phyloP scores from a whole-genome alignment of 805 yeast genomes.

The Grigorovia yakushimaensis region DNA sequence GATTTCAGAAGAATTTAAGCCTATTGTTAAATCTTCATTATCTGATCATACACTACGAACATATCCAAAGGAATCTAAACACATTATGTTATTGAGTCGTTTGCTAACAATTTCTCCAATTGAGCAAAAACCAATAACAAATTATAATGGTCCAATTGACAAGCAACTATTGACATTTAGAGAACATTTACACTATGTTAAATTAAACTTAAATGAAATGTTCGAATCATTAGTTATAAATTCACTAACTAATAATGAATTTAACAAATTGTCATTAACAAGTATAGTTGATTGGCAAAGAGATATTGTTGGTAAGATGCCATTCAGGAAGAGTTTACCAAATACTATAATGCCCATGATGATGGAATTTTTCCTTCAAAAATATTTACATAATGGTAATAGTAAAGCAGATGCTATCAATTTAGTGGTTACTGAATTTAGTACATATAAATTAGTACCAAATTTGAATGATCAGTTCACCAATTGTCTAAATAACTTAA shows the following conservation, averaged over 20 bases:
- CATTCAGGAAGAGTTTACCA: slow-evolving; percentile 49
- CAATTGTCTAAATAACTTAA: slow-evolving; percentile 14
- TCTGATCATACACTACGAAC: slow-evolving; percentile 34
- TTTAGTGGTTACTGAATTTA: slow-evolving; percentile 22
- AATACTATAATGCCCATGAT: slow-evolving; percentile 48
- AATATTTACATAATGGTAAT: slow-evolving; percentile 28
- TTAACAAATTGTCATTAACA: slow-evolving; percentile 38
- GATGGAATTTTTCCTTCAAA: slow-evolving; percentile 29
- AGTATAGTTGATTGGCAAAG: slow-evolving; percentile 47
- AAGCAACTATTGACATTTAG: slow-evolving; percentile 57
- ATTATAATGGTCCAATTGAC: slow-evolving; percentile 61
- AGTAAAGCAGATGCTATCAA: slow-evolving; percentile 25
- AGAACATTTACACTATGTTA: slow-evolving; percentile 48
- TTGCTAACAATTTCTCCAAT: slow-evolving; percentile 38
- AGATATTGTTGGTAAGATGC: slow-evolving; percentile 43
- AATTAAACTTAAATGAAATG: slow-evolving; percentile 42
- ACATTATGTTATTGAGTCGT: slow-evolving; percentile 38
- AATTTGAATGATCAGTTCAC: slow-evolving; percentile 23
- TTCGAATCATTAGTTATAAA: slow-evolving; percentile 44
- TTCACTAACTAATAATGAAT: slow-evolving; percentile 46
- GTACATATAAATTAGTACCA: slow-evolving; percentile 21
- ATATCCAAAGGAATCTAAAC: slow-evolving; percentile 30
- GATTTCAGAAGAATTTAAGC: slow-evolving; percentile 27
- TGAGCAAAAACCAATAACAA: slow-evolving; percentile 41
- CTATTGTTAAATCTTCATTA: slow-evolving; percentile 22